Base-by-base conservation (phyloP, 176 grass and related monocot species). In the Cenchrus purpureus region DNA sequence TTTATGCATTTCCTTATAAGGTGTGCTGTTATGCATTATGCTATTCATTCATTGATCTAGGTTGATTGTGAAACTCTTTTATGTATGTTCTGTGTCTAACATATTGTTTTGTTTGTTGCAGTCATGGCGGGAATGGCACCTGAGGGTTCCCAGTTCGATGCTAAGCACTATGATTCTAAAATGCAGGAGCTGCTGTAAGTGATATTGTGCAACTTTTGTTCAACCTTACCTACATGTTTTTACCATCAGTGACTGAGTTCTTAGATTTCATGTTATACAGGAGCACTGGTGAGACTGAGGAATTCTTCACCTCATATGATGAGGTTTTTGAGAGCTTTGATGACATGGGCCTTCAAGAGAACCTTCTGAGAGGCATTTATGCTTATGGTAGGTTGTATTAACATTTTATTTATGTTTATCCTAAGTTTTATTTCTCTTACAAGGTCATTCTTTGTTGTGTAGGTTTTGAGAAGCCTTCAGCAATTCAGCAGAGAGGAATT, bases 401-500 rank as follows among this genome's bases (percentile, higher is more conserved):
- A 4, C 14, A 13, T 74, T 3, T 3, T 68, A 22, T 37, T 28
- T 73, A 11, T 67, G 16, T 37, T 56, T 19, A 22, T 10, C 2
- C 8, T 60, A 10, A 20, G 16, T 73, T 17, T 12, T 50, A 59
- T 76, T 74, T 40, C 22, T 65, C 5, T 49, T 54, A 66, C 16
- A 52, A 53, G 6, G 0, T 2, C 5, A n/a, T 81, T 13, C 3
- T 66, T 84, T 62, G 3, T 14, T 81, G 65, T 66, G 11, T 80
- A 97, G 95, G 95, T 89, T 97, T 97, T 82, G 95, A 97, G 90
- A 97, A 94, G 44, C 95, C 95, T 56, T 97, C 95, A 25, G 95
- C 95, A 29, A 97, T 97, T 61, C 95, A 94, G 84, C 95, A 97
- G 72, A 91, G 95, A 79, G 95, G 92, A 62, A 94, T 97, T 14